Conservation (phyloP, 2,329 filamentous ascomycete genomes). For the Simplicillium sp. region DNA sequence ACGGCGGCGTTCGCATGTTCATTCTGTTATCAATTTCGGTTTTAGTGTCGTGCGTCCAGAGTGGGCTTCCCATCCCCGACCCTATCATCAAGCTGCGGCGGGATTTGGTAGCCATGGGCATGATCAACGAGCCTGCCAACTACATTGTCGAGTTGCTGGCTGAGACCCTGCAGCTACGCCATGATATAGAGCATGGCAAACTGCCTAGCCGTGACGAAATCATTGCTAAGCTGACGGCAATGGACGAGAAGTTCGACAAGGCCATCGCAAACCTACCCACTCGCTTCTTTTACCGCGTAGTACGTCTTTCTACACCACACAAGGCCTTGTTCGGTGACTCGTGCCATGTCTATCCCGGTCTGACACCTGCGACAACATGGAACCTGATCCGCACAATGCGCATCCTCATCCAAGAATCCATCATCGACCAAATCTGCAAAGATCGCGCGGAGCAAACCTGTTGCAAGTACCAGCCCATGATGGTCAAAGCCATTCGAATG, state of each 20-base stretch:
- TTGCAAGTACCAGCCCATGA: constrained; percentile 7
- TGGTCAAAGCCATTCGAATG: constrained; percentile 25
- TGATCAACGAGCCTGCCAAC: constrained; percentile 29
- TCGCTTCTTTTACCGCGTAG: constrained; percentile 31
- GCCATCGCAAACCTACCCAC: constrained; percentile 27
- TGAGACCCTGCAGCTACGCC: constrained; percentile 34
- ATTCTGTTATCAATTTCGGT: constrained; percentile 42
- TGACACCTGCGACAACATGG: constrained; percentile 36
- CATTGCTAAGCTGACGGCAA: constrained; percentile 23
- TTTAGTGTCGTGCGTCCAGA: constrained; percentile 42
- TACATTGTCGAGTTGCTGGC: constrained; percentile 34
- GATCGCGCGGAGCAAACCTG: constrained; percentile 20
- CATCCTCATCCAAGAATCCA: constrained; percentile 37
- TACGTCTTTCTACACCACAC: constrained; percentile 27
- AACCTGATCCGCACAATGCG: constrained; percentile 36
- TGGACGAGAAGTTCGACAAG: constrained; percentile 32
- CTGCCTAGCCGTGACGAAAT: constrained; percentile 25
- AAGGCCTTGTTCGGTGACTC: constrained; percentile 28
- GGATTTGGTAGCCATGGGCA: constrained; percentile 26
- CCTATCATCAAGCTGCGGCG: constrained; percentile 34
- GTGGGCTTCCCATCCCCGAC: constrained; percentile 36
- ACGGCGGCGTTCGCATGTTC: constrained; percentile 40
- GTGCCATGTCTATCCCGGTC: constrained; percentile 36
- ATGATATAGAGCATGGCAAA: constrained; percentile 31
- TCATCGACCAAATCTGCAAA: constrained; percentile 21